Conservation (phyloP, 768 basidiomycete genomes). For the Mycena kentingensis region DNA sequence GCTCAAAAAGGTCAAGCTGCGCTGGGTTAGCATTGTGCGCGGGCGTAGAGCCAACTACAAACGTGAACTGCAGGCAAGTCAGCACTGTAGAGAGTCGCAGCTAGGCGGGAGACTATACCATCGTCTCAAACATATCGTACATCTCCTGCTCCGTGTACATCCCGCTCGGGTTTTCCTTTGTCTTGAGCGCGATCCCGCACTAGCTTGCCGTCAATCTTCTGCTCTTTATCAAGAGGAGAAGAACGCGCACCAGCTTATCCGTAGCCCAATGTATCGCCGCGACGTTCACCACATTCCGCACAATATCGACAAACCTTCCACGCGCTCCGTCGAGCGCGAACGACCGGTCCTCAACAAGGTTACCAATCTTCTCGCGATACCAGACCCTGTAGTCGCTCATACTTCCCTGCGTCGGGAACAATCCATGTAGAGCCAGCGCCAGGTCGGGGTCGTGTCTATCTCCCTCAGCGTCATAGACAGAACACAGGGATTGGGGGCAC, state of each 20-base stretch:
- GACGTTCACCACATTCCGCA: slow-evolving; percentile 45
- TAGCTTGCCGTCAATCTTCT: too few relatives aligned
- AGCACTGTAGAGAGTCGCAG: too few relatives aligned
- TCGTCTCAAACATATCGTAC: slow-evolving; percentile 38
- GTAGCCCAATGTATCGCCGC: slow-evolving; percentile 45
- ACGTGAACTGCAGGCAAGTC: slow-evolving; percentile 13
- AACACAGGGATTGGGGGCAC: not conserved
- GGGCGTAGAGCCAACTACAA: not conserved
- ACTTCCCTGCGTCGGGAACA: slow-evolving; percentile 30
- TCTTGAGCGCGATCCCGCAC: slow-evolving; percentile 45
- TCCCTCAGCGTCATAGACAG: slow-evolving; percentile 16
- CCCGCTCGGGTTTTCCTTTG: slow-evolving; percentile 38
- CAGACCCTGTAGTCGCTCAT: slow-evolving; percentile 27
- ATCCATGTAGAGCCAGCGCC: slow-evolving; percentile 25
- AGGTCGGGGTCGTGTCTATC: slow-evolving; percentile 22
- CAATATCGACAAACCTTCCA: slow-evolving; percentile 42
- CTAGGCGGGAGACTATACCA: slow-evolving; percentile 13
- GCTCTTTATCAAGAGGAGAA: not conserved
- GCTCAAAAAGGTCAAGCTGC: slow-evolving; percentile 24
- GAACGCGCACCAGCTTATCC: slow-evolving; percentile 35
- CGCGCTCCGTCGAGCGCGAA: slow-evolving; percentile 32
- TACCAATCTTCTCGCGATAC: slow-evolving; percentile 28
- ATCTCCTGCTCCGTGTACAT: slow-evolving; percentile 43
- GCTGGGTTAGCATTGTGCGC: not conserved
- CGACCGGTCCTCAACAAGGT: slow-evolving; percentile 26